Evolutionary conservation across 1,284 basidiomycete genomes (phyloP).

Genomic region (Ustilago xerochloae): DNA sequence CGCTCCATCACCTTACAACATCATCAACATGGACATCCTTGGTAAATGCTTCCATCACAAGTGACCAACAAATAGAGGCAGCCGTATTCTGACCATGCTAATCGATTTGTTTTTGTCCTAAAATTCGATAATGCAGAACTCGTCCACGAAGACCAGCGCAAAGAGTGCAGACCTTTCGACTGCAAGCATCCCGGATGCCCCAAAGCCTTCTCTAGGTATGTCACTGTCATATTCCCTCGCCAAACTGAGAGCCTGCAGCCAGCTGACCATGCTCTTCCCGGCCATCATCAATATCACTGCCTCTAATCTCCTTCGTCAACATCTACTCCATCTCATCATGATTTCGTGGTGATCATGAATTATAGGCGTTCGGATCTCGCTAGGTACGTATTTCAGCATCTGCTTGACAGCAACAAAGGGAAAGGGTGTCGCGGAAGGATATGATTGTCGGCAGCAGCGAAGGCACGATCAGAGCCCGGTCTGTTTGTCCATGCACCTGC

Average conservation of each 20-base stretch:
- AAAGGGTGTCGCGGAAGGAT: no score
- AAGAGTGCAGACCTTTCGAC: conserved; percentile 52
- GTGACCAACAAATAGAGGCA: no score
- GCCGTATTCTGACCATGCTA: no score
- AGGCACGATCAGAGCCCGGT: no score
- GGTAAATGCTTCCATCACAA: conserved; percentile 27
- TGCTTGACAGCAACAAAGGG: conserved; percentile 1
- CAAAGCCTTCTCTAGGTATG: conserved; percentile 59
- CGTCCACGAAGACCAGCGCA: conserved; percentile 57
- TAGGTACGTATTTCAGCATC: conserved; percentile 26
- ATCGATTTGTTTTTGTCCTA: no score
- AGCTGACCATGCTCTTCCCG: not conserved
- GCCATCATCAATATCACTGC: not conserved
- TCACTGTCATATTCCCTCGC: not conserved
- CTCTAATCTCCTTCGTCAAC: not conserved
- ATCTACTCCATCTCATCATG: not conserved
- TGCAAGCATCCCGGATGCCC: conserved; percentile 52
- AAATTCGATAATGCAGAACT: conserved; percentile 48
- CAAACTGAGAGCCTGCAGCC: no score
- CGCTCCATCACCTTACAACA: not conserved
- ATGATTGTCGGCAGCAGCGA: not conserved
- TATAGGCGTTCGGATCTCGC: conserved; percentile 54
- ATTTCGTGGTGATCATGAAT: not conserved
- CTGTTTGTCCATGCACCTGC: no score
- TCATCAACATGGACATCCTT: conserved; percentile 51